A percentile compares a stretch with the other conserved stretches of the same genome.
Evolutionary conservation across 2,329 filamentous ascomycete species (phyloP).

Genomic region (Davidsoniella virescens): DNA sequence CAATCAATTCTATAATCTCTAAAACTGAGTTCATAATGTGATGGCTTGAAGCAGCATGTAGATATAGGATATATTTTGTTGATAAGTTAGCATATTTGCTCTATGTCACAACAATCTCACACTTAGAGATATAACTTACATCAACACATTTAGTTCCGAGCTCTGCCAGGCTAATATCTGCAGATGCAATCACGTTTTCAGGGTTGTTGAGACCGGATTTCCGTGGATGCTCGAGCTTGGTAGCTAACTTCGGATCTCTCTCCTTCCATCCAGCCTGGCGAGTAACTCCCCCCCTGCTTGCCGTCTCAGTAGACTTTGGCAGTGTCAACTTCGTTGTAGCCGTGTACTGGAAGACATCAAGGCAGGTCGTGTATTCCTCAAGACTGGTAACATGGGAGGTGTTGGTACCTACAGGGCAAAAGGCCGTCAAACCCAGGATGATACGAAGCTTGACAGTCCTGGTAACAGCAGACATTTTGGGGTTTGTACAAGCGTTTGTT

Average conservation of each 20-base stretch:
- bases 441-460: constrained; percentile 42
- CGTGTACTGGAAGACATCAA: constrained; percentile 62
- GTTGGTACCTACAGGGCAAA: constrained; percentile 43
- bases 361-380: constrained; percentile 50
- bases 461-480: constrained; percentile 31
- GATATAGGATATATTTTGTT: constrained; percentile 44
- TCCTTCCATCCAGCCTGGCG: constrained; percentile 61
- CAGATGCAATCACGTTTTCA: constrained; percentile 44
- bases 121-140: constrained; percentile 22
- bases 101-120: neutral
- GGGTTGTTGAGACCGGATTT: constrained; percentile 43
- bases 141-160: constrained; percentile 59
- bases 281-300: constrained; percentile 63
- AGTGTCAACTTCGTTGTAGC: constrained; percentile 76
- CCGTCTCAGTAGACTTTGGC: constrained; percentile 57
- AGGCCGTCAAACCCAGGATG: constrained; percentile 79
- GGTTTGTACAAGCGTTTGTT: neutral
- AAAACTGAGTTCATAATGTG: neutral
- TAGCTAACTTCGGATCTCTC: constrained; percentile 60
- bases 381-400: constrained; percentile 57
- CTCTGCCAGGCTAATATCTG: constrained; percentile 54
- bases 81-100: neutral
- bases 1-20: neutral
- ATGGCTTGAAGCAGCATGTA: constrained; percentile 45
- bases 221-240: constrained; percentile 53